A percentile compares a stretch with the other conserved stretches of the same genome.
phyloP scores from a whole-genome alignment of 2,329 filamentous ascomycete species.

The Magnaporthiopsis rhizophila region DNA sequence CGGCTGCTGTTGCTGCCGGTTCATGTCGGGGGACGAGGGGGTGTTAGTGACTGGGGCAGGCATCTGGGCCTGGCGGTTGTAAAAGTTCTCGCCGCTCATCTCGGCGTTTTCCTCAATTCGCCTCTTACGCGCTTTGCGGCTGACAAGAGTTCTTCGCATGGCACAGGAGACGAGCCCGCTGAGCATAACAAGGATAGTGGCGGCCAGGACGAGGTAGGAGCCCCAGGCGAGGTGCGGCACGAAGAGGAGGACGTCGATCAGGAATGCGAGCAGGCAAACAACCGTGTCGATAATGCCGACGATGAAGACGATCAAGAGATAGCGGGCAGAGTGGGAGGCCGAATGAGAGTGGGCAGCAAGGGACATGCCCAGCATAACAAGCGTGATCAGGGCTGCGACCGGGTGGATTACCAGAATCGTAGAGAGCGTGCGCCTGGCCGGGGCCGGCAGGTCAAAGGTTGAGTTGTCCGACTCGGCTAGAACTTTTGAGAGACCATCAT shows the following conservation, averaged over 20 bases:
- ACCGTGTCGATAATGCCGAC: conserved; percentile 79
- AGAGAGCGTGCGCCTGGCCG: conserved; percentile 60
- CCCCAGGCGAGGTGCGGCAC: conserved; percentile 92
- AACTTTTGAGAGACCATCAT: conserved; percentile 37
- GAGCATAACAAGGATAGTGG: conserved; percentile 75
- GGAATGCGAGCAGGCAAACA: conserved; percentile 75
- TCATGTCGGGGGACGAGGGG: not conserved
- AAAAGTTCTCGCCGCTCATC: conserved; percentile 94
- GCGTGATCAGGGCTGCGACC: conserved; percentile 75
- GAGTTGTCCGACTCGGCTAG: conserved; percentile 20
- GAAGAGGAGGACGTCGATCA: conserved; percentile 90
- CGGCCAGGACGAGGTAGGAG: conserved; percentile 84
- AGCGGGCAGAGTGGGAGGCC: conserved; percentile 83
- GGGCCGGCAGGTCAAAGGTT: conserved; percentile 48
- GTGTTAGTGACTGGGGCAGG: not conserved
- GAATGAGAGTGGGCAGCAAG: conserved; percentile 77
- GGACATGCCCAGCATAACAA: conserved; percentile 77
- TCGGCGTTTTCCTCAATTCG: conserved; percentile 90
- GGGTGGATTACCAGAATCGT: conserved; percentile 89
- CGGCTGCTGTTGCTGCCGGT: conserved; percentile 31
- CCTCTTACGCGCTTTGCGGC: conserved; percentile 86
- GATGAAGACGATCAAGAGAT: conserved; percentile 77
- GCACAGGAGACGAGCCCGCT: conserved; percentile 84
- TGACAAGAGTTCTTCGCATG: conserved; percentile 87
- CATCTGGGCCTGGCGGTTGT: conserved; percentile 56